Conservation (phyloP, 192 early-diverging fungal species). For the Coemansia sp. region DNA sequence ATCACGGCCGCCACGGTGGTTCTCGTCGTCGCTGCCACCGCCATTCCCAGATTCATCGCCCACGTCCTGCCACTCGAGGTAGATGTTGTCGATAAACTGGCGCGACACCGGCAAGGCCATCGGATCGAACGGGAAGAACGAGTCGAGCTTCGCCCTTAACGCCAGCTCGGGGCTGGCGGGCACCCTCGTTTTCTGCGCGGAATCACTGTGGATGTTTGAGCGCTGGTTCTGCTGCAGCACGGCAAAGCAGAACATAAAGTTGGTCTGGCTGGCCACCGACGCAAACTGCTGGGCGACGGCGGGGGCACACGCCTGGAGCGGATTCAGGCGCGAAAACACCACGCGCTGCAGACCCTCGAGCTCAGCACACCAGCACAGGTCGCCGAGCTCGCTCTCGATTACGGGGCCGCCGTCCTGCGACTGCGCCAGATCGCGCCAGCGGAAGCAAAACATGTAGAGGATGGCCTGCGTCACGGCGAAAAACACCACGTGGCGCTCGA, state of each 20-base stretch:
- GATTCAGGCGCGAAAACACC: constrained; percentile 73
- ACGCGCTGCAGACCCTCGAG: constrained; percentile 68
- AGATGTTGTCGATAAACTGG: constrained; percentile 67
- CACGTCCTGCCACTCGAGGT: constrained; percentile 76
- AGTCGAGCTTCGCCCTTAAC: constrained; percentile 56
- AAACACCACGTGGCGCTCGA: constrained; percentile 73
- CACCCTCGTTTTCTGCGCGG: too few species aligned
- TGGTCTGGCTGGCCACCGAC: constrained; percentile 67
- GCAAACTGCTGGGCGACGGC: constrained; percentile 85
- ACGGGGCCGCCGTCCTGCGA: constrained; percentile 23
- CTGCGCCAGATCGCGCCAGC: constrained; percentile 79
- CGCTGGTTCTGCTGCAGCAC: constrained; percentile 65
- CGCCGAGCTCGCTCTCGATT: constrained; percentile 32
- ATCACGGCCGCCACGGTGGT: neutral
- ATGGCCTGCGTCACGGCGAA: constrained; percentile 84
- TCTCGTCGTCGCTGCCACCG: neutral
- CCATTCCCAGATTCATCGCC: constrained; percentile 48
- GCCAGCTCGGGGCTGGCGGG: constrained; percentile 15
- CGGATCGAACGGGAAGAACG: constrained; percentile 96
- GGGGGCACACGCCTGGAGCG: constrained; percentile 74
- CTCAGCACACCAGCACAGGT: constrained; percentile 61
- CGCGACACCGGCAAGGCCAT: constrained; percentile 70
- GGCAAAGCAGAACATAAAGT: constrained; percentile 86
- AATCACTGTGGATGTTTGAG: constrained; percentile 7
- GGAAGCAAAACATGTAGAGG: constrained; percentile 95